Conservation (phyloP, 305 asterid genomes). For the Caryopteris hybrid region DNA sequence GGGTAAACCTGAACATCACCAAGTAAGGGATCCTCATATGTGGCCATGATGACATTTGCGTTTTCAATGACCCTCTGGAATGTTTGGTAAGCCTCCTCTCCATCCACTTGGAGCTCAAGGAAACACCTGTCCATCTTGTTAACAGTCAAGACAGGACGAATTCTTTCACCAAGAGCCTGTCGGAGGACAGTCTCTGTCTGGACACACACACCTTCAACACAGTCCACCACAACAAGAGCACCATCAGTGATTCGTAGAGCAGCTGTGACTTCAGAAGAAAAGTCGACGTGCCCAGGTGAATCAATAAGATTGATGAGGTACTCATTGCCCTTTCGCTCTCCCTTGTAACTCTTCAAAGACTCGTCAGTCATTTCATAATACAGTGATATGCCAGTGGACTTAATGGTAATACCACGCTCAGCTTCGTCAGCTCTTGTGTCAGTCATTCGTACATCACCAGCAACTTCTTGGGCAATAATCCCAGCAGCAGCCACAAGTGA, state of each 20-base stretch:
- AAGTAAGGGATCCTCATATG: slow-evolving; percentile 40
- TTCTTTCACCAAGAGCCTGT: slow-evolving; percentile 49
- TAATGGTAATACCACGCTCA: slow-evolving; percentile 44
- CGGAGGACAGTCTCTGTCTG: slow-evolving; percentile 49
- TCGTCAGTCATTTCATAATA: slow-evolving; percentile 42
- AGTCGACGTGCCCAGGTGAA: slow-evolving; percentile 51
- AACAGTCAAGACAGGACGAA: slow-evolving; percentile 39
- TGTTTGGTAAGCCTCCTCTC: slow-evolving; percentile 49
- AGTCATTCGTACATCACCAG: slow-evolving; percentile 43
- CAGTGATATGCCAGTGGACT: slow-evolving; percentile 48
- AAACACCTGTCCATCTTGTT: slow-evolving; percentile 55
- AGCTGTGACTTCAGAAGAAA: slow-evolving; percentile 46
- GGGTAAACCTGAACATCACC: slow-evolving; percentile 52
- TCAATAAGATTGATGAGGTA: slow-evolving; percentile 52
- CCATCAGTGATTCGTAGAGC: slow-evolving; percentile 45
- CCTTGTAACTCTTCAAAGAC: slow-evolving; percentile 37
- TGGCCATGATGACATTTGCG: slow-evolving; percentile 43
- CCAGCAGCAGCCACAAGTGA: slow-evolving; percentile 52
- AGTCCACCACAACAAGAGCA: slow-evolving; percentile 46
- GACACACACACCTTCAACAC: slow-evolving; percentile 45
- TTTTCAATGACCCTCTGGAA: slow-evolving; percentile 45
- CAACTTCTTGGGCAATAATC: slow-evolving; percentile 41
- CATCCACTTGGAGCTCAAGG: slow-evolving; percentile 49
- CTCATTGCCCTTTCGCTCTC: slow-evolving; percentile 36
- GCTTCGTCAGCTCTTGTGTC: slow-evolving; percentile 50